phyloP scores from a whole-genome alignment of 140 eudicot species.

The Oenanthe javanica region DNA sequence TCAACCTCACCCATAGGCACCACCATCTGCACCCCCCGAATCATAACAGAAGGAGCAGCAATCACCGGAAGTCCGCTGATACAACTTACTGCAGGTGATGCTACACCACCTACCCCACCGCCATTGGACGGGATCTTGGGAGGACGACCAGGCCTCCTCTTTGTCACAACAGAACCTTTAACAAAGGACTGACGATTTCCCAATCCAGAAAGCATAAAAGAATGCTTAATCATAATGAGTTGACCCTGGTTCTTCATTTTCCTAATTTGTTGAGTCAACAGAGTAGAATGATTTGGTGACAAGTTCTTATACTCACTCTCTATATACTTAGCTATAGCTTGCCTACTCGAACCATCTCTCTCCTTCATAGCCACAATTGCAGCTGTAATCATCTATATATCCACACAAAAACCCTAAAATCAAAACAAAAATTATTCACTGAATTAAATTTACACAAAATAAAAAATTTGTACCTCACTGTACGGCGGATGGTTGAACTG shows the following conservation, averaged over 20 bases:
- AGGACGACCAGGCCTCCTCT: slow-evolving; percentile 60
- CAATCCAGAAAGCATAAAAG: slow-evolving; percentile 55
- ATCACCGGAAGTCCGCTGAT: neutral
- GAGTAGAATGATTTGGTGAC: slow-evolving; percentile 40
- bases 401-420: slow-evolving; percentile 2
- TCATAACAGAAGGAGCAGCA: neutral
- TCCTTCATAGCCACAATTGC: slow-evolving; percentile 56
- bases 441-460: neutral
- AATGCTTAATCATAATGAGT: slow-evolving; percentile 63
- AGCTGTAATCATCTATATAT: slow-evolving; percentile 54
- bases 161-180: slow-evolving; percentile 22
- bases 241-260: slow-evolving; percentile 49
- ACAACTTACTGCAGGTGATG: neutral
- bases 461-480: neutral
- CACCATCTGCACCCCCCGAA: neutral
- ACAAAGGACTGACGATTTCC: neutral
- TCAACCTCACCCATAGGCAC: slow-evolving; percentile 2
- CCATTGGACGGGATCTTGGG: slow-evolving; percentile 40
- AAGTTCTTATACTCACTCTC: slow-evolving; percentile 42
- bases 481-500: neutral
- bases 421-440: neutral
- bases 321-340: slow-evolving; percentile 60
- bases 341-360: slow-evolving; percentile 65
- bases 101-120: neutral
- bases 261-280: slow-evolving; percentile 73